phyloP scores from a whole-genome alignment of 768 basidiomycete species.

The Suillus discolor region DNA sequence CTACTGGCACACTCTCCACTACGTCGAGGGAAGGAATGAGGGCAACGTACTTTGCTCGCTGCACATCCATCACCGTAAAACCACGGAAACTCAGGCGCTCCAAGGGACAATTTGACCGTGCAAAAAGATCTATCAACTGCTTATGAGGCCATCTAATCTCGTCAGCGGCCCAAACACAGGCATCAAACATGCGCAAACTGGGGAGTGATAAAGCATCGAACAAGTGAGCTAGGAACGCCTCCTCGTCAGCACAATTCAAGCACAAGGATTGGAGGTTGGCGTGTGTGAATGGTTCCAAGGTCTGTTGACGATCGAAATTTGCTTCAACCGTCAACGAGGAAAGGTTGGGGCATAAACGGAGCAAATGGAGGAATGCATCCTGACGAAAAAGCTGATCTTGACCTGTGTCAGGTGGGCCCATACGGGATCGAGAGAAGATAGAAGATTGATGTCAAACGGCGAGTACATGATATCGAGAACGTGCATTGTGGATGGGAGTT shows the following conservation, averaged over 20 bases:
- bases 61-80: conserved; percentile 17
- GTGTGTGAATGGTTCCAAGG: conserved; percentile 13
- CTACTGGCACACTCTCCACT: too few relatives aligned
- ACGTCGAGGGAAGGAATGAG: conserved; percentile 17
- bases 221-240: conserved; percentile 1
- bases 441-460: too few relatives aligned
- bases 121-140: conserved; percentile 18
- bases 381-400: too few relatives aligned
- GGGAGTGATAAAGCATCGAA: neutral
- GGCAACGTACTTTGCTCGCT: conserved; percentile 14
- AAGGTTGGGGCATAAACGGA: conserved; percentile 23
- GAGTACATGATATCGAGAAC: too few relatives aligned
- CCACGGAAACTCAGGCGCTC: conserved; percentile 7
- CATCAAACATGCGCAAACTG: neutral
- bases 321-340: conserved; percentile 13
- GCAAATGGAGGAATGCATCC: conserved; percentile 4
- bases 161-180: too few relatives aligned
- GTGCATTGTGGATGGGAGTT: too few relatives aligned
- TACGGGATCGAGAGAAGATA: too few relatives aligned
- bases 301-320: too few relatives aligned
- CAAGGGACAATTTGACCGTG: too few relatives aligned
- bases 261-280: conserved; percentile 14
- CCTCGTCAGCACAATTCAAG: too few relatives aligned
- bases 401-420: too few relatives aligned
- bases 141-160: conserved; percentile 15